A percentile compares a stretch with the other conserved stretches of the same genome.
Evolutionary conservation across 768 basidiomycete species (phyloP).

Genomic region (Calocybe cyanea): DNA sequence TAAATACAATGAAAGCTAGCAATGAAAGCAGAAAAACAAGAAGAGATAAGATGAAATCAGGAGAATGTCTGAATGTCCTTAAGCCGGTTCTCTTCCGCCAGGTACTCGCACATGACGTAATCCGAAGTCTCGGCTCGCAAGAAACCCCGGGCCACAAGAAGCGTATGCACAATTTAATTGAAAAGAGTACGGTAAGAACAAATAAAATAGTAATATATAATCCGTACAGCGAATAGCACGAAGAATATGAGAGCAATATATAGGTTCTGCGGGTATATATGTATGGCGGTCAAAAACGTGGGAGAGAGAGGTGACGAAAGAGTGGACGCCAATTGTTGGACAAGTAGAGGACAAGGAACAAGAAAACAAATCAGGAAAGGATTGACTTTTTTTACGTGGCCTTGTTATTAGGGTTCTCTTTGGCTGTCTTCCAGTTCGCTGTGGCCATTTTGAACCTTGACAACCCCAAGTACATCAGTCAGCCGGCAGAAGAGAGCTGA

Average conservation of each 20-base stretch:
- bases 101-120: too few species aligned
- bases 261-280: slow-evolving; percentile 6
- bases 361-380: slow-evolving; percentile 4
- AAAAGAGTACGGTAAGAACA: slow-evolving; percentile 3
- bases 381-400: slow-evolving; percentile 22
- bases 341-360: slow-evolving; percentile 3
- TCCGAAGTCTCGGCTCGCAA: too few species aligned
- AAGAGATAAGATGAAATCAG: slow-evolving; percentile 7
- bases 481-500: neutral
- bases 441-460: slow-evolving; percentile 69
- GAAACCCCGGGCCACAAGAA: too few species aligned
- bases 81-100: slow-evolving; percentile 28
- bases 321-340: slow-evolving; percentile 3
- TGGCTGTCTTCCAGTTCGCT: slow-evolving; percentile 72
- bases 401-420: slow-evolving; percentile 61
- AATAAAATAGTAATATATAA: slow-evolving; percentile 19
- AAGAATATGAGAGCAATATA: slow-evolving; percentile 14
- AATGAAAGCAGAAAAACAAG: slow-evolving; percentile 10
- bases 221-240: slow-evolving; percentile 14
- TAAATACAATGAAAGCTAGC: slow-evolving; percentile 10
- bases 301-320: slow-evolving; percentile 3
- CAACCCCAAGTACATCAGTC: slow-evolving; percentile 5
- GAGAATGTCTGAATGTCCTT: slow-evolving; percentile 25
- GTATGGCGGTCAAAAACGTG: too few species aligned
- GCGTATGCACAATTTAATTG: too few species aligned